phyloP scores from a whole-genome alignment of 768 basidiomycete species.

The Lentinula guzmanii region DNA sequence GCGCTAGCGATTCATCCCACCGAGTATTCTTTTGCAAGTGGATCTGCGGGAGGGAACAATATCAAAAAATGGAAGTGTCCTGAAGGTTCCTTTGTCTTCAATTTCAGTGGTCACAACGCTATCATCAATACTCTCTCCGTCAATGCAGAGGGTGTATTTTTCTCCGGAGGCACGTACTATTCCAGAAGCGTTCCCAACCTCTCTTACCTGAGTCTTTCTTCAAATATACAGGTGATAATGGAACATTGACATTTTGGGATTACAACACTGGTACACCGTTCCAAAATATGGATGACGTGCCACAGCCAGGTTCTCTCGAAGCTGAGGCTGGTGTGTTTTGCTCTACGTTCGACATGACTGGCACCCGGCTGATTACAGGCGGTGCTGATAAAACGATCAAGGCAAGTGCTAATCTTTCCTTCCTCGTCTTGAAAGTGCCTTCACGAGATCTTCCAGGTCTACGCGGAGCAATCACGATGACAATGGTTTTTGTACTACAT shows the following conservation, averaged over 20 bases:
- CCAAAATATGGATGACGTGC: constrained; percentile 89
- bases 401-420: constrained; percentile 34
- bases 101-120: constrained; percentile 93
- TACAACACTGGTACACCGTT: constrained; percentile 92
- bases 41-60: constrained; percentile 97
- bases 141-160: constrained; percentile 94
- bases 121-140: constrained; percentile 96
- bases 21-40: constrained; percentile 94
- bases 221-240: constrained; percentile 75
- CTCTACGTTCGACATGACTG: constrained; percentile 94
- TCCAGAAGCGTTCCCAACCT: neutral
- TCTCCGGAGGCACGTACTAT: constrained; percentile 76
- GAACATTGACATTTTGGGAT: constrained; percentile 89
- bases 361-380: constrained; percentile 90
- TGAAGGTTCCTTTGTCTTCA: constrained; percentile 92
- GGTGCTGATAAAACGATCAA: constrained; percentile 99
- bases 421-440: neutral
- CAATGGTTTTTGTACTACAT: constrained; percentile 18
- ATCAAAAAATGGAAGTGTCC: constrained; percentile 99
- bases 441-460: constrained; percentile 34
- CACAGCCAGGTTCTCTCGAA: constrained; percentile 96
- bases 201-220: neutral
- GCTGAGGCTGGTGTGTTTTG: constrained; percentile 97
- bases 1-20: constrained; percentile 93
- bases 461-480: constrained; percentile 61